These are phyloP conservation scores for Crepidotus variabilis DNA, from an alignment of 768 basidiomycete species.

Conservation along the genomic window DNA sequence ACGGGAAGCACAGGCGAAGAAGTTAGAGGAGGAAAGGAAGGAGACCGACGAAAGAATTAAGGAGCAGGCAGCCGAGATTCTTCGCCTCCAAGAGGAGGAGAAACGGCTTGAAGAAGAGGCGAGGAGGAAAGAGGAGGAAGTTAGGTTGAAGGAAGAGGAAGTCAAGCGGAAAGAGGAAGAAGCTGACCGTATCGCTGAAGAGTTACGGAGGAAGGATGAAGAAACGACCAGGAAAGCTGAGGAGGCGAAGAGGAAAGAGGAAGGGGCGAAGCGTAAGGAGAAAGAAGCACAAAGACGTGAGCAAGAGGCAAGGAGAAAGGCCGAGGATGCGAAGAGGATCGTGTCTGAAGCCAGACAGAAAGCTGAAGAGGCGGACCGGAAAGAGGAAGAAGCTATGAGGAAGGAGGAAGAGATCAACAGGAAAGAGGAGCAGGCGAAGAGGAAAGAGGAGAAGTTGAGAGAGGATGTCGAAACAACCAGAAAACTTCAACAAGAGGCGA, in stretches of 20 bases:
- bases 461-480: conserved; percentile 18
- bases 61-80: conserved; percentile 10
- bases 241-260: conserved; percentile 17
- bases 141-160: conserved; percentile 7
- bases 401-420: conserved; percentile 19
- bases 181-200: neutral
- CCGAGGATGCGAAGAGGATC: conserved; percentile 14
- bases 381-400: conserved; percentile 9
- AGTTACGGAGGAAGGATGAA: conserved; percentile 13
- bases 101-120: conserved; percentile 18
- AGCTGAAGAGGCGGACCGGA: conserved; percentile 16
- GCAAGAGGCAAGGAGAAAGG: conserved; percentile 16
- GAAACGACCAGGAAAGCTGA: conserved; percentile 12
- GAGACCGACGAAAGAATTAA: conserved; percentile 17
- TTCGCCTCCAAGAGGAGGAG: conserved; percentile 6
- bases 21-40: conserved; percentile 10
- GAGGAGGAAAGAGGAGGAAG: conserved; percentile 18
- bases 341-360: conserved; percentile 7
- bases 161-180: conserved; percentile 5
- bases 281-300: conserved; percentile 10
- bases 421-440: conserved; percentile 20
- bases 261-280: conserved; percentile 7
- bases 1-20: conserved; percentile 5
- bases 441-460: conserved; percentile 24
- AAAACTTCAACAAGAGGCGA: conserved; percentile 21